Evolutionary conservation across 2,329 filamentous ascomycete species (phyloP), one percentile per base, ranked within the genome.

Genomic region (Colletotrichum shisoi): DNA sequence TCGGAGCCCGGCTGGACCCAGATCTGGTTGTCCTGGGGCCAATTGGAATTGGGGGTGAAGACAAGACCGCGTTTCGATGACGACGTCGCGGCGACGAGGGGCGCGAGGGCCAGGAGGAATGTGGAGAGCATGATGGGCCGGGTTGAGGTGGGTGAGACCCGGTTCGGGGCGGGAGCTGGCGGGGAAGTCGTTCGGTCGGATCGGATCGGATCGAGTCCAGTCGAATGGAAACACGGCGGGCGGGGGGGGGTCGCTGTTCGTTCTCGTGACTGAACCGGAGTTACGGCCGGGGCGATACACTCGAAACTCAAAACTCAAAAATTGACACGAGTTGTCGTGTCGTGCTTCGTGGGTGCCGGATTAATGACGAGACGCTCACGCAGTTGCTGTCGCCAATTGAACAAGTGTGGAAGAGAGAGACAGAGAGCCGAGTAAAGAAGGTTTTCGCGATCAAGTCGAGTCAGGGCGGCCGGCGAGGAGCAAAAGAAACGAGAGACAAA

Each of bases 31-130:
- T 94, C 91, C 17, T 80, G 67, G 0, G 86, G 82, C 63, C 83
- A 79, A 1, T 84, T 74, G 5, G 78, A 70, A 67, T 87, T 85
- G 7, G 86, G 83, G 19, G 91, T 85, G 76, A 89, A 91, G 73
- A 88, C 85, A 59, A 95, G 88, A 34, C 91, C 91, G 71, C 92
- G 90, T 77, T 94, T 94, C 17, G 81, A 73, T 6, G 84, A 83
- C 39, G 80, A 73, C 3, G 77, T 68, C 21, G 74, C 77, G 5
- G 72, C 71, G n/a, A 72, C 71, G 40, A 74, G 57, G 12, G 70
- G 65, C 7, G 70, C 49, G 31, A 74, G 51, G 34, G 69, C 67
- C 42, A 74, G 45, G 21, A 74, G 67, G 49, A 69, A 62, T 59
- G 69, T 57, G 54, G 63, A 57, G 62, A 68, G 63, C 66, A 68